Evolutionary conservation across 2,329 filamentous ascomycete genomes (phyloP).

Genomic region (Myriangium duriaei): DNA sequence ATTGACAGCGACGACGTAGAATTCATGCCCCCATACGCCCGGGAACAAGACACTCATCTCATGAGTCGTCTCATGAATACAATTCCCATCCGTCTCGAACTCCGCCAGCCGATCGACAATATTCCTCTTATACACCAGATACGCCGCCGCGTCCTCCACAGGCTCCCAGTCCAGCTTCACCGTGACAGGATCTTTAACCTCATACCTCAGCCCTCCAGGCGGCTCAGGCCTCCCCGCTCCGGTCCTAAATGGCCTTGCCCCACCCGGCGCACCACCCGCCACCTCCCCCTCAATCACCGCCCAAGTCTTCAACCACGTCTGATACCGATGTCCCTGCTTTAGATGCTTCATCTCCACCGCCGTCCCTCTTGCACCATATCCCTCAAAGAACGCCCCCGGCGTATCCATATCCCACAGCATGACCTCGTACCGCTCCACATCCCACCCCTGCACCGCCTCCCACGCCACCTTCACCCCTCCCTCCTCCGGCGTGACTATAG

Average conservation of each 20-base stretch:
- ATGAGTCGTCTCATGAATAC: not conserved
- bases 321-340: constrained; percentile 9
- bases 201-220: not conserved
- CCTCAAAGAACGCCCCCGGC: constrained; percentile 10
- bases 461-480: constrained; percentile 11
- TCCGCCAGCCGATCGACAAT: not conserved
- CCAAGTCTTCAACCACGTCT: constrained; percentile 13
- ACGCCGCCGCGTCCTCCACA: not conserved
- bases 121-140: constrained; percentile 2
- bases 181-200: not conserved
- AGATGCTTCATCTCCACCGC: constrained; percentile 8
- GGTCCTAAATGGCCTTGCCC: not conserved
- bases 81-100: not conserved
- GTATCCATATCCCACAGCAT: constrained; percentile 10
- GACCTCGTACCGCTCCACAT: constrained; percentile 13
- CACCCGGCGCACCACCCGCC: not conserved
- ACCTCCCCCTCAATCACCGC: constrained; percentile 3
- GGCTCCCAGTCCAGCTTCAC: not conserved
- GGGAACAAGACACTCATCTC: not conserved
- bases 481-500: constrained; percentile 7
- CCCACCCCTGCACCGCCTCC: constrained; percentile 8
- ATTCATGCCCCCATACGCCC: not conserved
- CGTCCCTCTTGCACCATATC: constrained; percentile 7
- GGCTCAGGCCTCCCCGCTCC: not conserved
- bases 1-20: not conserved